These are phyloP conservation scores for Amoeboaphelidium protococcarum DNA, from an alignment of 371 early-diverging fungal genomes.

Conservation along the genomic window DNA sequence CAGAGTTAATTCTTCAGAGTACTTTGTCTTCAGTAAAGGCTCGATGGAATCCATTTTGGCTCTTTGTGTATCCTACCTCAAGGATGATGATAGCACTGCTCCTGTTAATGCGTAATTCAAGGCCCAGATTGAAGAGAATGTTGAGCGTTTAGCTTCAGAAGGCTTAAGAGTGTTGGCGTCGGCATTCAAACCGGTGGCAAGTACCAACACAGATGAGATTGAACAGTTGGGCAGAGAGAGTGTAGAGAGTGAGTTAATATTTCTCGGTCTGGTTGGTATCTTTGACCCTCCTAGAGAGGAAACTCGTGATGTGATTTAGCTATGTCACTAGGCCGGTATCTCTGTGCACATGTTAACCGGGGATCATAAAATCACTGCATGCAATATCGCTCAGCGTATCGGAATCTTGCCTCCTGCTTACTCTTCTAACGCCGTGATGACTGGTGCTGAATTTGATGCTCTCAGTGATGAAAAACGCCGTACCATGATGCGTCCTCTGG, in stretches of 20 bases:
- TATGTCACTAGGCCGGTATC: constrained; percentile 2
- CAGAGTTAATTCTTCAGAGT: neutral
- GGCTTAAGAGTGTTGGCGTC: neutral
- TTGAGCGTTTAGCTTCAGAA: neutral
- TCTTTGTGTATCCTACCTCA: neutral
- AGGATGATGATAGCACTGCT: neutral
- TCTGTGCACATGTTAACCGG: constrained; percentile 1
- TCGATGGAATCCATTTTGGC: neutral
- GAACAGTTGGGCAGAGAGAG: neutral
- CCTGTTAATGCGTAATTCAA: neutral
- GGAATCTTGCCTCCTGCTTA: constrained; percentile 6
- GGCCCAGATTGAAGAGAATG: neutral
- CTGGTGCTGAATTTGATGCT: neutral
- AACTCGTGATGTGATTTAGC: constrained; percentile 1
- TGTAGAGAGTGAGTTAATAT: neutral
- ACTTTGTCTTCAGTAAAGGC: neutral
- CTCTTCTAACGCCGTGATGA: neutral
- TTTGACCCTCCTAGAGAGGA: constrained; percentile 3
- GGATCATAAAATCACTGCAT: constrained; percentile 1
- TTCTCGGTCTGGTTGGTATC: constrained; percentile 3
- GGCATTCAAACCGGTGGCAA: neutral
- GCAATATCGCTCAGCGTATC: constrained; percentile 1
- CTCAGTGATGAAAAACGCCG: neutral
- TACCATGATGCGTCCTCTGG: constrained; percentile 3
- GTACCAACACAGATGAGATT: neutral